Evolutionary conservation across 306 rosid genomes (phyloP).

Genomic region (Dalbergia oliveri): DNA sequence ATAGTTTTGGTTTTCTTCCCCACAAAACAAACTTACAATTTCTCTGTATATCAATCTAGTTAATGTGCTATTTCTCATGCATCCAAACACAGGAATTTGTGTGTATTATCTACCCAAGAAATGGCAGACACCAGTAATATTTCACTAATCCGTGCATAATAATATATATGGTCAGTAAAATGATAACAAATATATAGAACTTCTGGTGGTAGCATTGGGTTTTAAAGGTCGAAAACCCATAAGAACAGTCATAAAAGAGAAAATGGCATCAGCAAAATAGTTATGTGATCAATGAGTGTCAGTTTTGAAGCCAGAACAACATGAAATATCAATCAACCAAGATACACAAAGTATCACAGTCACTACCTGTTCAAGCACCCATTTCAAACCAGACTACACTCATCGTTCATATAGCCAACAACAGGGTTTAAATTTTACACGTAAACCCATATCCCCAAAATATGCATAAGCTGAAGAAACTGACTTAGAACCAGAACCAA

Average conservation of each 20-base stretch:
- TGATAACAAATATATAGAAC: background rate
- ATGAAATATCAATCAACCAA: background rate
- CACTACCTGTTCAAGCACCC: background rate
- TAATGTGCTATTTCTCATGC: background rate
- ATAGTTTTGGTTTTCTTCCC: background rate
- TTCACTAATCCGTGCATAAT: background rate
- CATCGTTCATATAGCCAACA: background rate
- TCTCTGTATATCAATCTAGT: background rate
- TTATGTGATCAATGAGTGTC: background rate
- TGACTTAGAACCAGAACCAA: background rate
- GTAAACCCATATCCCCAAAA: background rate
- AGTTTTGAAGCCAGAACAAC: background rate
- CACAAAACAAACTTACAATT: background rate
- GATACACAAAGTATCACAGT: background rate
- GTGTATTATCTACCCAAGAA: constrained; percentile 4
- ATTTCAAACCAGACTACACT: background rate
- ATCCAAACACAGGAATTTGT: background rate
- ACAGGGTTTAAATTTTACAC: background rate
- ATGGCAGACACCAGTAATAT: background rate
- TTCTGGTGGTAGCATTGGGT: background rate
- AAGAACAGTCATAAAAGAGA: too few species aligned
- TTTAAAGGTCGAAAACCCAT: constrained; percentile 1
- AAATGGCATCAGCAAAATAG: background rate
- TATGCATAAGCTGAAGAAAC: constrained; percentile 5
- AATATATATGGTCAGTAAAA: constrained; percentile 6